Evolutionary conservation across 2,329 filamentous ascomycete species (phyloP).

Genomic region (Ascochyta viciae-villosae): DNA sequence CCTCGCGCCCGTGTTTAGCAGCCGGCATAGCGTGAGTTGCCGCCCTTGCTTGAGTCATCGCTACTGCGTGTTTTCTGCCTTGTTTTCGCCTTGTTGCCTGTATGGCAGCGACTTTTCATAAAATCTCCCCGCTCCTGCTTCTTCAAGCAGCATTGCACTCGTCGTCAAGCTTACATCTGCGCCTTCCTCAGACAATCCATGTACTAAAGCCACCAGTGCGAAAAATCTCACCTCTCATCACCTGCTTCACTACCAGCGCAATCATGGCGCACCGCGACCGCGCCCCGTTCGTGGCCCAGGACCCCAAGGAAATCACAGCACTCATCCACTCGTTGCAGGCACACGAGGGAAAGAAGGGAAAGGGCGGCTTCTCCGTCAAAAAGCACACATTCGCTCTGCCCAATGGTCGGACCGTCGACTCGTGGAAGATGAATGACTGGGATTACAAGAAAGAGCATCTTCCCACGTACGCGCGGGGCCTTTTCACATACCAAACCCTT

Average conservation of each 20-base stretch:
- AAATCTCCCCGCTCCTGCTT: slow-evolving; percentile 21
- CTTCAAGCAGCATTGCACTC: background rate
- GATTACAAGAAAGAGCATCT: slow-evolving; percentile 90
- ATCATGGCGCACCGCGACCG: slow-evolving; percentile 61
- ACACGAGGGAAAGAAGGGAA: slow-evolving; percentile 55
- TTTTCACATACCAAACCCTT: slow-evolving; percentile 82
- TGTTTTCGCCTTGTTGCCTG: slow-evolving; percentile 21
- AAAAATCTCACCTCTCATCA: background rate
- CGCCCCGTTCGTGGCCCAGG: slow-evolving; percentile 72
- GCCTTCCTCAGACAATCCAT: background rate
- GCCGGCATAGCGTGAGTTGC: slow-evolving; percentile 16
- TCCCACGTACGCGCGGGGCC: slow-evolving; percentile 89
- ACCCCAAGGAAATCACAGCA: slow-evolving; percentile 69
- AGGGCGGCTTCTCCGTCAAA: slow-evolving; percentile 72
- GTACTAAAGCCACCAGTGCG: slow-evolving; percentile 3
- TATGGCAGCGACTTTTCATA: slow-evolving; percentile 26
- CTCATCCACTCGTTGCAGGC: slow-evolving; percentile 71
- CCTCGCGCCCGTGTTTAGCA: slow-evolving; percentile 2
- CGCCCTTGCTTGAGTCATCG: slow-evolving; percentile 28
- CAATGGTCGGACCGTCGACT: slow-evolving; percentile 75
- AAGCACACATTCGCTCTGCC: slow-evolving; percentile 79
- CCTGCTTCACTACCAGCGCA: background rate
- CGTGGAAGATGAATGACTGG: slow-evolving; percentile 93
- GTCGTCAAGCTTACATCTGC: slow-evolving; percentile 9
- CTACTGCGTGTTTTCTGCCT: slow-evolving; percentile 7